These are phyloP conservation scores for Aspergillus haitiensis DNA, from an alignment of 495 filamentous ascomycete genomes.

Conservation along the genomic window DNA sequence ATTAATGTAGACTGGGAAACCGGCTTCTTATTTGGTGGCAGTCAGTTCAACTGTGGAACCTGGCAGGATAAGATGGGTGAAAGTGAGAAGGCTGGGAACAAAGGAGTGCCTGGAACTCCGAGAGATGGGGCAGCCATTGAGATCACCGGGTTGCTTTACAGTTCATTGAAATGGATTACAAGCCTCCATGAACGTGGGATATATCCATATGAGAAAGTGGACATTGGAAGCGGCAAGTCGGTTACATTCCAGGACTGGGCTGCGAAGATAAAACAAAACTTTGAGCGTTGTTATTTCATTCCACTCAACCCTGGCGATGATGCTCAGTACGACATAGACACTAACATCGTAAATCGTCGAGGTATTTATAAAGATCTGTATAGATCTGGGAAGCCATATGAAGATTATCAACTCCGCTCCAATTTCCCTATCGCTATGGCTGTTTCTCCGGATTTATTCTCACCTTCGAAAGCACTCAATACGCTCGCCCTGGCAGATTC, in stretches of 20 bases:
- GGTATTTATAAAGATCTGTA: constrained; percentile 99
- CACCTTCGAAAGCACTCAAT: constrained; percentile 68
- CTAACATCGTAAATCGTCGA: constrained; percentile 75
- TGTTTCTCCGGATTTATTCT: constrained; percentile 86
- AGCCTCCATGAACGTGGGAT: constrained; percentile 62
- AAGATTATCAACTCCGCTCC: constrained; percentile 93
- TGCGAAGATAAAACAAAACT: constrained; percentile 73
- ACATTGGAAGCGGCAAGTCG: constrained; percentile 50
- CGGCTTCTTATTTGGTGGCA: constrained; percentile 91
- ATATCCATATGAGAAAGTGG: constrained; percentile 72
- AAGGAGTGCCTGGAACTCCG: constrained; percentile 93
- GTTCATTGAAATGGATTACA: constrained; percentile 77
- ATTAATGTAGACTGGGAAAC: constrained; percentile 90
- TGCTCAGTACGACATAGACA: constrained; percentile 73
- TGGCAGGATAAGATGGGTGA: constrained; percentile 99
- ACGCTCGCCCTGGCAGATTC: constrained; percentile 78
- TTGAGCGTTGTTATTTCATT: constrained; percentile 88
- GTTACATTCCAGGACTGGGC: constrained; percentile 84
- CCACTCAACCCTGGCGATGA: constrained; percentile 70
- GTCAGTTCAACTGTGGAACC: constrained; percentile 91
- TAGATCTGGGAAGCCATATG: constrained; percentile 86
- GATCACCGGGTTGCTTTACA: constrained; percentile 90
- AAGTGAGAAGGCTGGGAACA: constrained; percentile 82
- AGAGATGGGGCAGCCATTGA: constrained; percentile 94
- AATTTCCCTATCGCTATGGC: constrained; percentile 98